Evolutionary conservation across 116 monocot genomes (phyloP), one percentile per base, ranked within the genome.

Genomic region (Iris pallida): DNA sequence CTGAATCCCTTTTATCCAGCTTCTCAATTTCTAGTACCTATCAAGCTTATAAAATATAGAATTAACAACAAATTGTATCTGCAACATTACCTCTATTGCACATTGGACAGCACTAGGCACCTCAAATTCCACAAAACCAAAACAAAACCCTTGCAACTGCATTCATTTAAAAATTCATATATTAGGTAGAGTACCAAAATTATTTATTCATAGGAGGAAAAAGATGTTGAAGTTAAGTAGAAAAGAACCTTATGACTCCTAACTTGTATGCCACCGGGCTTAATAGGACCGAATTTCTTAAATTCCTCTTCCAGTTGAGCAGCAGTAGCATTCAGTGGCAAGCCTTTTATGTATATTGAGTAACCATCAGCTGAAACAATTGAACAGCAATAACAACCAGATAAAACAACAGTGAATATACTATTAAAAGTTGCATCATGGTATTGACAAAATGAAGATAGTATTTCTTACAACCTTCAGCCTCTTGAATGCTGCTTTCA

Each of bases 111-210:
- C 82, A 55, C 71, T 81, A 53, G 89, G 83, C 56, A 77, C 86
- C 73, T 92, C 96, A 82, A 92, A 97, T 62, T 97, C 92, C 14
- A 97, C 92, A 78, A 97, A 97, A 59, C 92, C 96, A 78, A 86
- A 97, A 78, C 96, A 97, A 57, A 97, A 89, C 3, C 96, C 96
- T 81, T 89, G 85, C 59, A 73, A 53, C 92, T 97, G 85, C 68
- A 81, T 64, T 69, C 53, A 53, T 55, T 40, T 48, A 74, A 55
- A 64, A 43, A 56, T 16, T 42, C 42, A 66, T 20, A 30, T 47
- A 47, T 5, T 58, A 52, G 11, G 56, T 43, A 55, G 18, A 60
- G 47, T 12, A 59, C 6, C 7, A 18, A 48, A 65, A 20, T 16
- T 61, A 45, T 61, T 5, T 41, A 12, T 59, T 59, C 30, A 30